phyloP scores from a whole-genome alignment of 2,329 filamentous ascomycete genomes.

The Tolypocladium cylindrosporum region DNA sequence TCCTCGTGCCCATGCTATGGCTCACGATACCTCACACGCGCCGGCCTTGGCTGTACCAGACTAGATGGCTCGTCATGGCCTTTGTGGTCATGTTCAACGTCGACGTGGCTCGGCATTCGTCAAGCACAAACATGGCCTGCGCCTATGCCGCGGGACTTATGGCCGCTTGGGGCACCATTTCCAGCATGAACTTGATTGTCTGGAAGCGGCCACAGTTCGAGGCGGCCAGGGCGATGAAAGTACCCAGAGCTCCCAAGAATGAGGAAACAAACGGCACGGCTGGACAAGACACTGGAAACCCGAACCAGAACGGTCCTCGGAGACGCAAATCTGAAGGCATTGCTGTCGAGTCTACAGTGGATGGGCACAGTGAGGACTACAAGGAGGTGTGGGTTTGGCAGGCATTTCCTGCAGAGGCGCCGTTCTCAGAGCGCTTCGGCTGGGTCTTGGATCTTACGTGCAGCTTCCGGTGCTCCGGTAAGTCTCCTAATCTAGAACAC shows the following conservation, averaged over 20 bases:
- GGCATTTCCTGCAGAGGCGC: conserved; percentile 39
- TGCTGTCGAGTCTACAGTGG: not conserved
- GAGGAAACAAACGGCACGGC: not conserved
- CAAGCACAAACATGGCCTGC: conserved; percentile 40
- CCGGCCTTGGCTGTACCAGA: conserved; percentile 38
- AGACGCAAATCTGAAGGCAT: conserved; percentile 7
- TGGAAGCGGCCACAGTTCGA: conserved; percentile 48
- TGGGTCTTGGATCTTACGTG: conserved; percentile 47
- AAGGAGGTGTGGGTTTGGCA: conserved; percentile 50
- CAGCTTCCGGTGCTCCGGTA: conserved; percentile 46
- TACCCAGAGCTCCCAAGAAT: not conserved
- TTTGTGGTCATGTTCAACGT: conserved; percentile 32
- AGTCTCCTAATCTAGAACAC: conserved; percentile 6
- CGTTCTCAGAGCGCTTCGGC: conserved; percentile 37
- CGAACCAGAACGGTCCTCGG: conserved; percentile 6
- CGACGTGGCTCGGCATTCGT: conserved; percentile 28
- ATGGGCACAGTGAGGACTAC: conserved; percentile 2
- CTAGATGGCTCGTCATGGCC: conserved; percentile 38
- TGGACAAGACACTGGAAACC: not conserved
- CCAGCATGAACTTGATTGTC: conserved; percentile 37
- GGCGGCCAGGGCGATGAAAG: conserved; percentile 37
- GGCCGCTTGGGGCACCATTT: conserved; percentile 40
- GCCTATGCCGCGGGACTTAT: conserved; percentile 42
- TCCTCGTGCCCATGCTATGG: conserved; percentile 42
- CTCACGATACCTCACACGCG: conserved; percentile 44